phyloP scores from a whole-genome alignment of 2,329 filamentous ascomycete genomes.

The Metarhizium sp. region DNA sequence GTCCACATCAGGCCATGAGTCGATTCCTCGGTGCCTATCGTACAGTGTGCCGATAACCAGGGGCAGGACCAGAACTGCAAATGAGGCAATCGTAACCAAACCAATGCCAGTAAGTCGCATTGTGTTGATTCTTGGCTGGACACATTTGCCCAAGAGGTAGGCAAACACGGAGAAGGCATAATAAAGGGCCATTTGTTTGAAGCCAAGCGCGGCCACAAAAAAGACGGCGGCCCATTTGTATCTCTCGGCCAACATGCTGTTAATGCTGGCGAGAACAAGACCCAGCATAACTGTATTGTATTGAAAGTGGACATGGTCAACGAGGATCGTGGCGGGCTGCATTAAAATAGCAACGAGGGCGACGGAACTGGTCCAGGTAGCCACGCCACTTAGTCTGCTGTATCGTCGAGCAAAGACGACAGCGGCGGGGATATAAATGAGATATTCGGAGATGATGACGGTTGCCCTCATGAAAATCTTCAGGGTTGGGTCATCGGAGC shows the following conservation, averaged over 20 bases:
- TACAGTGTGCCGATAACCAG: slow-evolving; percentile 63
- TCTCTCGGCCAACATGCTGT: slow-evolving; percentile 76
- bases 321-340: slow-evolving; percentile 82
- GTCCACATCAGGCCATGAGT: slow-evolving; percentile 45
- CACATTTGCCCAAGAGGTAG: slow-evolving; percentile 77
- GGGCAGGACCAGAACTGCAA: slow-evolving; percentile 66
- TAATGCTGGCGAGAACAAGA: slow-evolving; percentile 75
- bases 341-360: slow-evolving; percentile 84
- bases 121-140: slow-evolving; percentile 63
- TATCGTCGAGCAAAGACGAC: slow-evolving; percentile 80
- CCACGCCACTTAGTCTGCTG: slow-evolving; percentile 65
- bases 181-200: slow-evolving; percentile 99
- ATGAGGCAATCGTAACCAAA: slow-evolving; percentile 61
- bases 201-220: slow-evolving; percentile 88
- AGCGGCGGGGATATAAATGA: slow-evolving; percentile 77
- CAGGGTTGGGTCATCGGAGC: slow-evolving; percentile 65
- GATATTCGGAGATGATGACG: slow-evolving; percentile 82
- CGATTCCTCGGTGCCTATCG: slow-evolving; percentile 55
- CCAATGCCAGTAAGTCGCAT: slow-evolving; percentile 66
- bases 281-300: slow-evolving; percentile 99
- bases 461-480: slow-evolving; percentile 96
- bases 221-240: slow-evolving; percentile 86
- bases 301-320: slow-evolving; percentile 95
- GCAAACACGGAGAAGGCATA: slow-evolving; percentile 91
- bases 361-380: slow-evolving; percentile 73